Evolutionary conservation across 768 basidiomycete species (phyloP), one percentile per base, ranked within the genome.

Genomic region (Pleurotus sapidus): DNA sequence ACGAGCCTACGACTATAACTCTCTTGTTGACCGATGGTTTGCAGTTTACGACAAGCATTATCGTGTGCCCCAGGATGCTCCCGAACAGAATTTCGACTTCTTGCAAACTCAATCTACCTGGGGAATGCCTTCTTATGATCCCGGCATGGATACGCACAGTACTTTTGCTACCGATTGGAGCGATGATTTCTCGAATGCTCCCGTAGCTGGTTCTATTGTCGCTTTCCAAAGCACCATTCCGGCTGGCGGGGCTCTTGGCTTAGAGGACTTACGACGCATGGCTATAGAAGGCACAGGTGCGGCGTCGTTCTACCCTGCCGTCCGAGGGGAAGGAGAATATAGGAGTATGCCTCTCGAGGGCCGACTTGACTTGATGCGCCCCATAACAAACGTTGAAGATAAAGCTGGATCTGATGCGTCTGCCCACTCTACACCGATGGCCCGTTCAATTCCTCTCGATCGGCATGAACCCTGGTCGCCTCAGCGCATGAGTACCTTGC

Each of bases 21-120:
- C 89, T 5, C 86, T 99, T 30, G 82, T 97, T 27, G 88, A 95
- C 68, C 84, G 87, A 42, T 99, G 96, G 96, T 96, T 84, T 70
- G 79, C 81, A 30, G 86, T 95, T 18, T 99, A 96, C 65, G 95
- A 98, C 75, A 83, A 74, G 46, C 84, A 96, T 70, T 92, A 91
- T 69, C 90, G 93, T 51, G 81, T 89, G 1, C 72, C 82, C 34
- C 64, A 76, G 39, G 68, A 71, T 24, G 64, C 75, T 34, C 72
- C 77, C 14, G 69, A 73, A 49, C 65, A 73, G 40, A 74, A 77
- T 14, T 89, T 93, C 68, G 80, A 85, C 57, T 79, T 88, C 5
- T 81, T 81, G 58, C 82, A 77, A 55, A 94, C 90, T 67, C 72
- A 82, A 14, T 83, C 93, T 15, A 87, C 77, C 11, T 96, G 95